Conservation (phyloP, 441 rosid species). For the Pelargonium myrrhifolium region DNA sequence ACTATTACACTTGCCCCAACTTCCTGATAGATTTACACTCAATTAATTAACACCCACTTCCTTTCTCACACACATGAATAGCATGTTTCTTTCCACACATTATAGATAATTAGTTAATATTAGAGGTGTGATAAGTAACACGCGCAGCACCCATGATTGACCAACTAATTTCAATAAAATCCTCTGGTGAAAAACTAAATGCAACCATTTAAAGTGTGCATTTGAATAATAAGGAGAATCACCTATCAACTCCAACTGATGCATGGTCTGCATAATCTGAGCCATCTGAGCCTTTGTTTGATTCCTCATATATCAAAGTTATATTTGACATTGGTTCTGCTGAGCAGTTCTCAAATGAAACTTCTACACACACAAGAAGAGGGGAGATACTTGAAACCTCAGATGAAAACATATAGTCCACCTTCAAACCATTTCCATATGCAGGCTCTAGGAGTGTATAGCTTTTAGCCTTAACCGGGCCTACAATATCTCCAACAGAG, state of each 20-base stretch:
- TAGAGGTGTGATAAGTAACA: neutral
- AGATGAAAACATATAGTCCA: constrained; percentile 70
- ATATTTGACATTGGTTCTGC: constrained; percentile 48
- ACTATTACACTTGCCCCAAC: too few relatives aligned
- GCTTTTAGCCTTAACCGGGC: constrained; percentile 56
- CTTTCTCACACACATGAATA: too few relatives aligned
- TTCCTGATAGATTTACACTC: too few relatives aligned
- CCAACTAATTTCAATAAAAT: neutral
- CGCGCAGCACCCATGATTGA: too few relatives aligned
- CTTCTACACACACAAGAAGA: constrained; percentile 54
- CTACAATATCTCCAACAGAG: constrained; percentile 64
- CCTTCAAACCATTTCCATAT: constrained; percentile 79
- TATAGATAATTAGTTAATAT: neutral
- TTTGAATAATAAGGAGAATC: constrained; percentile 8
- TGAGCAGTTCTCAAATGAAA: constrained; percentile 63
- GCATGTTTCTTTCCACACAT: too few relatives aligned
- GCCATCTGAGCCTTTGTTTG: constrained; percentile 33
- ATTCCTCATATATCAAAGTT: constrained; percentile 57
- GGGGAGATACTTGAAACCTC: constrained; percentile 58
- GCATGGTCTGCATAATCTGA: constrained; percentile 32
- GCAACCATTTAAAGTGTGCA: neutral
- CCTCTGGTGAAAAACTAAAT: neutral
- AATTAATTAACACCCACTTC: too few relatives aligned
- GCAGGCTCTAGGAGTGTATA: constrained; percentile 66
- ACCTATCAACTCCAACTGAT: constrained; percentile 48